Evolutionary conservation across 331 rosid species (phyloP), one percentile per base, ranked within the genome.

Genomic region (Quercus lobata): DNA sequence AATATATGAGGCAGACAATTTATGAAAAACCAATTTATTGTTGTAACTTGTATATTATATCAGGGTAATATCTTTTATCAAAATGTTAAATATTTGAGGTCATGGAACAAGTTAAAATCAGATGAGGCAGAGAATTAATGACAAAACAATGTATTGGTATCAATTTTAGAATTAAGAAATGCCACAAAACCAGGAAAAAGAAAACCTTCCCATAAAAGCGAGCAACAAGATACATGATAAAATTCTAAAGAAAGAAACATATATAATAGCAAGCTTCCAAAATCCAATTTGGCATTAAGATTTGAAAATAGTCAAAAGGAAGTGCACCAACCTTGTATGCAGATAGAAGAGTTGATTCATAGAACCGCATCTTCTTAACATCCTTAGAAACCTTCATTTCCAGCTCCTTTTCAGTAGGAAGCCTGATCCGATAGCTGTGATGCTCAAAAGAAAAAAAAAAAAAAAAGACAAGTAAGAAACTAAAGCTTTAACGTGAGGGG

Each of bases 311-410:
- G 15, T 65, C 60, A 70, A 65, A 78, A 25, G 27, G 35, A 80
- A 11, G 57, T 81, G 71, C 34, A 80, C 82, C 24, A 82, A 96
- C 99, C 99, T 96, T 96, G 88, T 96, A 93, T 72, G 90, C 79
- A 72, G 96, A 88, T 37, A 93, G 90, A 74, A 96, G 97, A 84
- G 99, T 91, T 72, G 98, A 93, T 84, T 96, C 99, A 86, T 87
- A 93, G 73, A 71, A 86, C 62, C 98, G 93, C 92, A 80, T 93
- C 90, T 93, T 96, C 84, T 87, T 88, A 74, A 96, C 91, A 78
- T 89, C 86, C 89, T 93, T 96, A 53, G 97, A 93, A 74, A 96
- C 97, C 86, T 96, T 96, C 97, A 96, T 93, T 77, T 96, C 97
- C 57, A 84, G 83, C 86, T 96, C 99, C 85, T 96, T 96, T 83